phyloP scores from a whole-genome alignment of 345 rosid genomes.

The Combretum micranthum region DNA sequence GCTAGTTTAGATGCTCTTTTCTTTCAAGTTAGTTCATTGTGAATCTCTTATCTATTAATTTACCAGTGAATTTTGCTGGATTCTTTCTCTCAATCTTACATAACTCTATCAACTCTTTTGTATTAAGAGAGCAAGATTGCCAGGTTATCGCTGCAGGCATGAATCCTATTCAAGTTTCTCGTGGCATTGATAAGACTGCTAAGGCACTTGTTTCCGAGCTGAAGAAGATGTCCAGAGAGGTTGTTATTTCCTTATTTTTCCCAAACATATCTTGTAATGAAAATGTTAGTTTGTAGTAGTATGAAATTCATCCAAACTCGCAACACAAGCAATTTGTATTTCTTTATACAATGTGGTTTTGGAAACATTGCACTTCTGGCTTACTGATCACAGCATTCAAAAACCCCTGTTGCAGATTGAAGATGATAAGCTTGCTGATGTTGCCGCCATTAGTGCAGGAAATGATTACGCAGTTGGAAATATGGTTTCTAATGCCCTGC shows the following conservation, averaged over 20 bases:
- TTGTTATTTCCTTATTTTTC: conserved; percentile 10
- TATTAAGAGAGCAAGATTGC: conserved; percentile 12
- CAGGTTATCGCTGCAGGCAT: conserved; percentile 81
- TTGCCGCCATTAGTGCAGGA: conserved; percentile 89
- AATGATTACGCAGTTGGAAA: conserved; percentile 69
- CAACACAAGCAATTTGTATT: background rate
- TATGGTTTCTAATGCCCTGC: conserved; percentile 65
- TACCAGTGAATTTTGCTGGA: background rate
- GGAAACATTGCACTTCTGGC: background rate
- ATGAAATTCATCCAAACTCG: no score
- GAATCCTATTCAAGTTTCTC: conserved; percentile 76
- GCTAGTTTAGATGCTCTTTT: background rate
- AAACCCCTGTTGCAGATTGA: conserved; percentile 45
- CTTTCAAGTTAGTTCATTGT: background rate
- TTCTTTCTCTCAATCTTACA: background rate
- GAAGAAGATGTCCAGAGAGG: conserved; percentile 84
- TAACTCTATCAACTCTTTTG: background rate
- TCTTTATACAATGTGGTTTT: background rate
- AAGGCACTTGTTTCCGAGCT: conserved; percentile 78
- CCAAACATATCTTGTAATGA: no score
- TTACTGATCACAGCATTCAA: conserved; percentile 7
- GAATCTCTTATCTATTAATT: background rate
- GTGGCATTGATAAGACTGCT: conserved; percentile 77
- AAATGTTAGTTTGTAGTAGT: no score
- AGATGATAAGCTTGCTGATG: conserved; percentile 75